A percentile compares a stretch with the other conserved stretches of the same genome.
Conservation (phyloP, 2,329 filamentous ascomycete species). For the Alternaria triticimaculans region DNA sequence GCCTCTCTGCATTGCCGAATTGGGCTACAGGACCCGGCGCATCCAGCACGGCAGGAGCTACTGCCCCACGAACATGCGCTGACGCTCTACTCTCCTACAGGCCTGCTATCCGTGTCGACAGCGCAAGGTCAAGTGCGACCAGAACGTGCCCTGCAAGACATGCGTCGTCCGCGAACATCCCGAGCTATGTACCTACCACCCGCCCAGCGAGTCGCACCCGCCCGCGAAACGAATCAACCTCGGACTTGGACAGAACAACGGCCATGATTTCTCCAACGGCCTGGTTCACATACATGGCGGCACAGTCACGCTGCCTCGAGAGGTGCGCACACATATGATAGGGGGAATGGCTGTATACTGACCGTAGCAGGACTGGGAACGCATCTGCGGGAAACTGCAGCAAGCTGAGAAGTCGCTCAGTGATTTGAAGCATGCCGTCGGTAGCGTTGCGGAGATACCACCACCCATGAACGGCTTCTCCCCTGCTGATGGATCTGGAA, state of each 20-base stretch:
- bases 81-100: slow-evolving; percentile 26
- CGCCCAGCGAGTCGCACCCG: slow-evolving; percentile 49
- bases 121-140: slow-evolving; percentile 57
- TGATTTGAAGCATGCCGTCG: slow-evolving; percentile 52
- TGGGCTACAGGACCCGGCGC: slow-evolving; percentile 25
- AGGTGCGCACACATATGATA: slow-evolving; percentile 28
- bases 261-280: slow-evolving; percentile 48
- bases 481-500: slow-evolving; percentile 33
- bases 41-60: slow-evolving; percentile 7
- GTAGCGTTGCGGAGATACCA: slow-evolving; percentile 45
- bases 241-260: slow-evolving; percentile 40
- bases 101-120: slow-evolving; percentile 60
- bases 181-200: slow-evolving; percentile 56
- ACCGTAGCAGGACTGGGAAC: slow-evolving; percentile 53
- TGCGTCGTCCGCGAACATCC: slow-evolving; percentile 59
- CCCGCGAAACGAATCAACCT: slow-evolving; percentile 49
- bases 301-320: slow-evolving; percentile 49
- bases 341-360: slow-evolving; percentile 14
- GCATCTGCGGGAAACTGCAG: slow-evolving; percentile 57
- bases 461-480: slow-evolving; percentile 45
- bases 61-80: slow-evolving; percentile 25
- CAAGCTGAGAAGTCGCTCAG: slow-evolving; percentile 56
- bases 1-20: slow-evolving; percentile 19
- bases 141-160: slow-evolving; percentile 56
- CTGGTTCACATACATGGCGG: slow-evolving; percentile 49